These are phyloP conservation scores for Elsinoe fawcettii DNA, from an alignment of 2,329 filamentous ascomycete species.

Conservation along the genomic window DNA sequence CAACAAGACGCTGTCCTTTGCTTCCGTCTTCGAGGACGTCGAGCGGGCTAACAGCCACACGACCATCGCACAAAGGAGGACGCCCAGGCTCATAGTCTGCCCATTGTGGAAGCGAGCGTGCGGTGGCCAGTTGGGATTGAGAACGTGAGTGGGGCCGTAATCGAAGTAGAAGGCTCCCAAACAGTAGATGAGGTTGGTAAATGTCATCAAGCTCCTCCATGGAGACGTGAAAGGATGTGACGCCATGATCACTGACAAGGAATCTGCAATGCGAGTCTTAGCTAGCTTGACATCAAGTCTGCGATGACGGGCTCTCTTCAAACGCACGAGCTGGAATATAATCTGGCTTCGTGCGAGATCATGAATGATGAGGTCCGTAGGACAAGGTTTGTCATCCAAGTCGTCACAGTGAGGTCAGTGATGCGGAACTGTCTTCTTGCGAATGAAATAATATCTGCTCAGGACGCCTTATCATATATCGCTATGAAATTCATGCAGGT, in stretches of 20 bases:
- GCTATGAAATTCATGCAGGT: no score
- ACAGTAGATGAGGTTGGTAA: not conserved
- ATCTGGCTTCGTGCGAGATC: no score
- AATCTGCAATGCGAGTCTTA: not conserved
- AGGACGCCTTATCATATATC: no score
- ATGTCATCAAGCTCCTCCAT: not conserved
- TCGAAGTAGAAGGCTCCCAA: not conserved
- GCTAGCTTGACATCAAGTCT: no score
- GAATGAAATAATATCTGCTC: no score
- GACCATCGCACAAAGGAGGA: constrained; percentile 27
- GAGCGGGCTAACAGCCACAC: not conserved
- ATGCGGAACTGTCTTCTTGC: no score
- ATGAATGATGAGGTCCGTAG: no score
- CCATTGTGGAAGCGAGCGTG: constrained; percentile 45
- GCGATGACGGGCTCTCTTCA: no score
- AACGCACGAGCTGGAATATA: no score
- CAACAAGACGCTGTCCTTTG: constrained; percentile 23
- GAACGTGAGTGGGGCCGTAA: constrained; percentile 34
- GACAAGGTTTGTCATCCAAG: no score
- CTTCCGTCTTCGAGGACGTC: not conserved
- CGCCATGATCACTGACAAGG: not conserved
- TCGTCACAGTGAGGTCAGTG: no score
- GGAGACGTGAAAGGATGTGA: not conserved
- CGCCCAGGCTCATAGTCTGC: constrained; percentile 40
- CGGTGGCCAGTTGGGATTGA: constrained; percentile 40